phyloP scores from a whole-genome alignment of 2,329 filamentous ascomycete genomes.

The Trichoderma citrinoviride region DNA sequence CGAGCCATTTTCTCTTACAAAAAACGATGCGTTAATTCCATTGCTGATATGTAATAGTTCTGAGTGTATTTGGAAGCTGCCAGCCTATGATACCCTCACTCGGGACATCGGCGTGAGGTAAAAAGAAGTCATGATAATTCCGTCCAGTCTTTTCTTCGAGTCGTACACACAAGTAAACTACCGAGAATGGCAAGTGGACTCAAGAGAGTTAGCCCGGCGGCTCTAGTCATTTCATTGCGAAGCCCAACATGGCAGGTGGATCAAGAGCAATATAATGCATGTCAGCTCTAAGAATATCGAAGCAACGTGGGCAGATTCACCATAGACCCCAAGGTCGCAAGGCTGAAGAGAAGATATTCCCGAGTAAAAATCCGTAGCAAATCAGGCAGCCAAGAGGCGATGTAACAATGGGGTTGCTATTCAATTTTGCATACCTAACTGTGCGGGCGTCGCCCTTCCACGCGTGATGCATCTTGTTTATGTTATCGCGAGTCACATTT shows the following conservation, averaged over 20 bases:
- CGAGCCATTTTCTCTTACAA: neutral
- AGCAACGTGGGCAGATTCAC: neutral
- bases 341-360: neutral
- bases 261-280: neutral
- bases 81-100: neutral
- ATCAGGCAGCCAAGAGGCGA: neutral
- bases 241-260: constrained; percentile 7
- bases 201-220: neutral
- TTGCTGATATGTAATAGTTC: neutral
- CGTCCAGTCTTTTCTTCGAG: neutral
- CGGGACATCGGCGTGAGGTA: neutral
- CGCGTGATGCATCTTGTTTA: neutral
- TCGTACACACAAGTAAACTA: neutral
- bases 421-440: neutral
- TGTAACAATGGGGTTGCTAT: neutral
- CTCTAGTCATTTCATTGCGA: neutral
- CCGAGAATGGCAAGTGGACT: neutral
- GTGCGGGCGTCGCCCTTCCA: neutral
- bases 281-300: constrained; percentile 18
- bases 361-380: neutral
- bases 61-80: neutral
- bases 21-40: neutral
- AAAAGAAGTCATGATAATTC: neutral
- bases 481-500: neutral
- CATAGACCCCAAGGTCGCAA: neutral